Conservation (phyloP, 1,284 basidiomycete species). For the Lentinus polychrous region DNA sequence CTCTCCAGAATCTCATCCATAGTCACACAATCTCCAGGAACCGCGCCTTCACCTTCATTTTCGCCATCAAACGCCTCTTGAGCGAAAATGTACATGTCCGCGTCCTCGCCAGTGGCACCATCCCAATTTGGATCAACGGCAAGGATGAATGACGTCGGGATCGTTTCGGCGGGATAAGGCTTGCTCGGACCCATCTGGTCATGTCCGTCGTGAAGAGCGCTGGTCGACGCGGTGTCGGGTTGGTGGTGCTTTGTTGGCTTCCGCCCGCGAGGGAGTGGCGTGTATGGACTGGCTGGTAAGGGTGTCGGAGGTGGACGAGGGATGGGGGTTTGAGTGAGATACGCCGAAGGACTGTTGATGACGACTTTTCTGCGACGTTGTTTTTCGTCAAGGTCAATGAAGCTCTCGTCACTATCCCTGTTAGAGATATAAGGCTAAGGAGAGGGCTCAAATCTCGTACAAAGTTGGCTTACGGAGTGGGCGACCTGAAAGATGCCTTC, state of each 20-base stretch:
- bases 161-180: background rate
- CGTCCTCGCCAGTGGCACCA: constrained; percentile 1
- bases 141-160: constrained; percentile 3
- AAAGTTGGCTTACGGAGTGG: too few species aligned
- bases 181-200: background rate
- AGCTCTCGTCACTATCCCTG: too few species aligned
- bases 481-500: too few species aligned
- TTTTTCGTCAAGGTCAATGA: too few species aligned
- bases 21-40: background rate
- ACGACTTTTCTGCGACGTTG: too few species aligned
- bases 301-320: too few species aligned
- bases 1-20: background rate
- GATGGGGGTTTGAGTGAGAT: too few species aligned
- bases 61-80: background rate
- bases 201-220: background rate
- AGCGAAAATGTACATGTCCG: background rate
- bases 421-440: too few species aligned
- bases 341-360: too few species aligned
- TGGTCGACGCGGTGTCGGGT: background rate
- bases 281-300: background rate
- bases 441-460: too few species aligned
- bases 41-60: background rate
- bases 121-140: constrained; percentile 5
- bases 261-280: background rate
- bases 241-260: too few species aligned